These are phyloP conservation scores for Phytophthora cajani DNA, from an alignment of 352 stramenopile species.

Conservation along the genomic window DNA sequence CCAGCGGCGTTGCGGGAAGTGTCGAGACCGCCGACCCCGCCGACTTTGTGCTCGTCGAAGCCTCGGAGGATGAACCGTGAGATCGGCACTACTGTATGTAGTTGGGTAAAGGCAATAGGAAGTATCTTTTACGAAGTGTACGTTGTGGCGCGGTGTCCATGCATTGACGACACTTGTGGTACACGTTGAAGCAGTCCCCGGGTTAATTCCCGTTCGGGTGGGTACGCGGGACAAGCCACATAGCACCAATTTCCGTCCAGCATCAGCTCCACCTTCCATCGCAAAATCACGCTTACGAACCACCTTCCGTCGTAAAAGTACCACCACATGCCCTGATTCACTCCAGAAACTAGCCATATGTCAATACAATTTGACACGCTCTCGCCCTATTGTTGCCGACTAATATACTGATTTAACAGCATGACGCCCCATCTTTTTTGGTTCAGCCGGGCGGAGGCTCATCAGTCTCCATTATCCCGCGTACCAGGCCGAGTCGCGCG, in stretches of 20 bases:
- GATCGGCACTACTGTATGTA: neutral
- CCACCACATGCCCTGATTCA: neutral
- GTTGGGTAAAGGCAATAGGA: neutral
- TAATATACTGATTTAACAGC: neutral
- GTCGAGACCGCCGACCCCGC: neutral
- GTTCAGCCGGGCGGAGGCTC: neutral
- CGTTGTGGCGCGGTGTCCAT: neutral
- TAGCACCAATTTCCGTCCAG: neutral
- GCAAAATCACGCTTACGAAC: neutral
- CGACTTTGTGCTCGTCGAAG: conserved; percentile 45
- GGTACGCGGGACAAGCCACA: neutral
- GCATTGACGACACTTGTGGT: conserved; percentile 14
- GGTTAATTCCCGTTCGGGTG: neutral
- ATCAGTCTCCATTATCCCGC: conserved; percentile 29
- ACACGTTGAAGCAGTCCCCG: conserved; percentile 10
- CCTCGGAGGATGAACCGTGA: conserved; percentile 19
- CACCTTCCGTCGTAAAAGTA: neutral
- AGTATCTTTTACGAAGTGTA: neutral
- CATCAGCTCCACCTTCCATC: neutral
- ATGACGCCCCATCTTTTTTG: neutral
- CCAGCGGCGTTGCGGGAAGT: neutral
- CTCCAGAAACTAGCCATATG: too few relatives aligned
- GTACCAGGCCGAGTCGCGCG: conserved; percentile 1
- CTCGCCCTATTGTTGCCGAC: too few relatives aligned
- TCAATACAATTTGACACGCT: too few relatives aligned